These are phyloP conservation scores for Suillus subalutaceus DNA, from an alignment of 768 basidiomycete species.

Conservation along the genomic window DNA sequence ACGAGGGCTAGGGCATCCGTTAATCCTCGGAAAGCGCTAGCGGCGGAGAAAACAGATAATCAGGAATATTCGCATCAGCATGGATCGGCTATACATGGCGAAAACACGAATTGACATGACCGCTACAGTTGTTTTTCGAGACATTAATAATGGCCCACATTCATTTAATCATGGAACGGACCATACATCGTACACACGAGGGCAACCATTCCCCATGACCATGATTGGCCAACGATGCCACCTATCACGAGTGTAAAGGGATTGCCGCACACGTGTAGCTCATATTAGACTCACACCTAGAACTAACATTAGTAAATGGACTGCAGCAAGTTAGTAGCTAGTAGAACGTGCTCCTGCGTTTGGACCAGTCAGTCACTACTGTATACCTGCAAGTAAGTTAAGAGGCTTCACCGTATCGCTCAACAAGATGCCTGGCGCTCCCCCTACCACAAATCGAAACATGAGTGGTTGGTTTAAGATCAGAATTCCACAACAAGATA, in stretches of 20 bases:
- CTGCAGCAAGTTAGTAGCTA: neutral
- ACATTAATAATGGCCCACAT: neutral
- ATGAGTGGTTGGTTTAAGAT: neutral
- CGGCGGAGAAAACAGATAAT: neutral
- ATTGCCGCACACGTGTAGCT: no score
- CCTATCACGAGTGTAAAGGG: neutral
- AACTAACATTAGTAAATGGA: neutral
- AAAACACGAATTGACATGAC: conserved; percentile 6
- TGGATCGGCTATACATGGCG: neutral
- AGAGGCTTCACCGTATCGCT: neutral
- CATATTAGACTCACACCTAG: neutral
- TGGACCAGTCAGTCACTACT: neutral
- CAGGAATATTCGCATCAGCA: neutral
- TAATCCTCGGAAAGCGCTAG: conserved; percentile 1
- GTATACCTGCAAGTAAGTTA: neutral
- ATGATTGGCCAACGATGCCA: no score
- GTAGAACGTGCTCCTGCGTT: neutral
- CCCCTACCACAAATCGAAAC: neutral
- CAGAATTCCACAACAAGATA: neutral
- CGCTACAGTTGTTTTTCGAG: neutral
- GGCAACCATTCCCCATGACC: neutral
- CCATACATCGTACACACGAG: conserved; percentile 3
- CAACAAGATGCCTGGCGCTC: neutral
- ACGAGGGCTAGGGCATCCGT: neutral
- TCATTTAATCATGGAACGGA: neutral